Percentiles rank a stretch among this genome's conserved stretches.
Conservation (phyloP, 2,329 filamentous ascomycete genomes). For the Metarhizium sp. region DNA sequence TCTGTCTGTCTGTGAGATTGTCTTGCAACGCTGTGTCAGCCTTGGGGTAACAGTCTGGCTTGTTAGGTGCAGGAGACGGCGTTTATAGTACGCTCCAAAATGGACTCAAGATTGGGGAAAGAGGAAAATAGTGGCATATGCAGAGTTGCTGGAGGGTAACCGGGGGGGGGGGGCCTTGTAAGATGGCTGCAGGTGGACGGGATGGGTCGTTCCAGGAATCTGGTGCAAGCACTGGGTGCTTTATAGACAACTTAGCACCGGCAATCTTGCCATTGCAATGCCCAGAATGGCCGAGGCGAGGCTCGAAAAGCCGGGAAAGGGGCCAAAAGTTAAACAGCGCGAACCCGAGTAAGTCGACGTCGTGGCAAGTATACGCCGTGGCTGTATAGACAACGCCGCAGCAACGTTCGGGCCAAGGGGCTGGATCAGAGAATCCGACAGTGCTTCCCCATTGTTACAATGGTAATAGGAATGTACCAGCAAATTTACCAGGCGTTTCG, state of each 20-base stretch:
- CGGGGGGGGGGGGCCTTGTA: neutral
- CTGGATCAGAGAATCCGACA: slow-evolving; percentile 1
- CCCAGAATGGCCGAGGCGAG: neutral
- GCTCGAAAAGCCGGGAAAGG: neutral
- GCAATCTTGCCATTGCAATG: neutral
- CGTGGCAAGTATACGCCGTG: neutral
- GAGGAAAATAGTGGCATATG: neutral
- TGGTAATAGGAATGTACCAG: neutral
- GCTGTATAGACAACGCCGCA: neutral
- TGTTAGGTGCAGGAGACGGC: neutral
- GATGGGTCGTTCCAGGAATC: neutral
- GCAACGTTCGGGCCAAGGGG: slow-evolving; percentile 1
- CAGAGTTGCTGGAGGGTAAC: neutral
- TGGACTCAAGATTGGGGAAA: neutral
- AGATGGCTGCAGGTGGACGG: neutral
- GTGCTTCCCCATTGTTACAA: neutral
- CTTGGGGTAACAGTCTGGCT: neutral
- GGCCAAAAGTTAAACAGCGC: neutral
- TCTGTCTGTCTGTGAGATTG: neutral
- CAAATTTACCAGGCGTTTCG: neutral
- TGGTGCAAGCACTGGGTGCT: slow-evolving; percentile 1
- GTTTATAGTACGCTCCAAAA: neutral
- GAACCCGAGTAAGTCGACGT: neutral
- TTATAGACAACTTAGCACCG: slow-evolving; percentile 1
- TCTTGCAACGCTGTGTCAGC: neutral